Evolutionary conservation across 352 stramenopile species (phyloP), one percentile per base, ranked within the genome.

Genomic region (Pythium monospermum): DNA sequence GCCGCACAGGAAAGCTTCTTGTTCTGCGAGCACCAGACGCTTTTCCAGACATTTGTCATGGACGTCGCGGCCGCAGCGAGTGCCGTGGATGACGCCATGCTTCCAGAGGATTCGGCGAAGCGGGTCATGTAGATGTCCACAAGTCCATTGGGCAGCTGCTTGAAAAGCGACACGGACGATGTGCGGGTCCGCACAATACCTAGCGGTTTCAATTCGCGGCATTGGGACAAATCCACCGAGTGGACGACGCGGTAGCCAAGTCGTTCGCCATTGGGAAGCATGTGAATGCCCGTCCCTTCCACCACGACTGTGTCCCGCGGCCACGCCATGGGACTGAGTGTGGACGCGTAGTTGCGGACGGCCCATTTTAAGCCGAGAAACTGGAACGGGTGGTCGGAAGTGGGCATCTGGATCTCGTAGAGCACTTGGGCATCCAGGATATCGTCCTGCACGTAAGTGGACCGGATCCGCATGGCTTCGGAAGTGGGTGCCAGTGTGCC

Each of bases 111-210:
- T 28, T 84, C 67, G n/a, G 83, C 64, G 0, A 58, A 72, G 13
- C 67, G 68, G 12, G 64, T 84, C 68, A 85, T 83, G 56, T 78
- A 86, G 12, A 89, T 53, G 33, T 87, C 71, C 4, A 89, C 75
- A 22, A 52, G 58, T 36, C 71, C 71, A 41, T 68, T 68, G 13
- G 56, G 41, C n/a, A 66, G 68, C 38, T 86, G 66, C 42, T 73
- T 64, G 57, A 77, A 89, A 13, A 89, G 57, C 31, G 81, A 77
- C 53, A 61, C 73, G 13, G 54, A 60, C 13, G 41, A 53, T 8
- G 47, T 46, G 15, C 46, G 52, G 23, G 44, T 50, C 32, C 57
- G 57, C 7, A 55, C 30, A 25, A 64, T 54, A 5, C 57, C 57
- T 2, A 50, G 57, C 2, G 35, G 7, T 0, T 48, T n/a, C 11